Evolutionary conservation across 2,329 filamentous ascomycete genomes (phyloP).

Genomic region (Fusarium protoensiforme): DNA sequence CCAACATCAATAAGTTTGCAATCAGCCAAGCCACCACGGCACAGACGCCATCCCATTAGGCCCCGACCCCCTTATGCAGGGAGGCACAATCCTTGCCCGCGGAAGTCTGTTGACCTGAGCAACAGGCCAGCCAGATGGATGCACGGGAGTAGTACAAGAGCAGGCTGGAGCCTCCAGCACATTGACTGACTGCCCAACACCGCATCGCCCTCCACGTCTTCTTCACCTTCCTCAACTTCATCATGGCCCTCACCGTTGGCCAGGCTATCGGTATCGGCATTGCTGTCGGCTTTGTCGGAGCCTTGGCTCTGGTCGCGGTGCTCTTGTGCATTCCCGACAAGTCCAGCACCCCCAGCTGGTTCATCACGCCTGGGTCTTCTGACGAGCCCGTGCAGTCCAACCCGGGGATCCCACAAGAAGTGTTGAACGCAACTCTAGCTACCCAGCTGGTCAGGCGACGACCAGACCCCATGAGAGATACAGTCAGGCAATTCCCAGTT

Average conservation of each 20-base stretch:
- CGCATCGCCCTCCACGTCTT: background rate
- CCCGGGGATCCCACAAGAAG: background rate
- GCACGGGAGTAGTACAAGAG: background rate
- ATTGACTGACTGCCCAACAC: background rate
- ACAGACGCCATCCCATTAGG: background rate
- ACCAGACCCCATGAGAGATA: no score
- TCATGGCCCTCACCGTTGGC: background rate
- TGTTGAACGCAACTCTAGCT: no score
- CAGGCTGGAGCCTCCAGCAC: background rate
- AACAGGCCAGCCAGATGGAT: background rate
- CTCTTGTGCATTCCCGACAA: no score
- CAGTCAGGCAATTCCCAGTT: no score
- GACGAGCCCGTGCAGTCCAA: background rate
- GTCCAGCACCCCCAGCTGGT: no score
- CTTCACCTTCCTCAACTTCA: background rate
- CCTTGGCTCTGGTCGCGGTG: background rate
- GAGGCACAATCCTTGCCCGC: background rate
- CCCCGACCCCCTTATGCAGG: background rate
- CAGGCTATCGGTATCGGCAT: background rate
- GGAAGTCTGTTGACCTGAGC: background rate
- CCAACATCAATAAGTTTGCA: background rate
- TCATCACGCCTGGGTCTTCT: no score
- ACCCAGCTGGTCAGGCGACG: no score
- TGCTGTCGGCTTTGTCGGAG: background rate
- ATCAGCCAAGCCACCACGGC: background rate